Evolutionary conservation across 495 filamentous ascomycete species (phyloP), one percentile per base, ranked within the genome.

Genomic region (Penicillium goetzii): DNA sequence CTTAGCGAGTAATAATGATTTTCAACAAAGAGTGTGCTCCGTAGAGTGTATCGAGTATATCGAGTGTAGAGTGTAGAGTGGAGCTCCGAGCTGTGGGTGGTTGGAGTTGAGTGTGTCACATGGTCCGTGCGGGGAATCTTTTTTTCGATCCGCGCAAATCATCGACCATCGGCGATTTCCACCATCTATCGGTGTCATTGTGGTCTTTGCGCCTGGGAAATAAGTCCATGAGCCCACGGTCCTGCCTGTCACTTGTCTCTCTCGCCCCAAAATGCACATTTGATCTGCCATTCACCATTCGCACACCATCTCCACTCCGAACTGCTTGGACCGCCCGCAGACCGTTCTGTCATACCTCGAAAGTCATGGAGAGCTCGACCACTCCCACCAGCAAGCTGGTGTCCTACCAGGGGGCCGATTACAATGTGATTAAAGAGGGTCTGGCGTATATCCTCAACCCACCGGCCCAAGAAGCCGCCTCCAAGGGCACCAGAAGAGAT

Each of bases 361-460:
- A 10, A 45, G 33, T 58, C 66, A 73, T 73, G 71, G 68, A 63
- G 54, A 61, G 26, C 52, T 58, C 65, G 2, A 50, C 62, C 32
- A 41, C 64, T 23, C 32, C 66, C 45, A 33, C 50, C 57, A 60
- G 41, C 63, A 61, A 58, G 17, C 56, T 69, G 56, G 74, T 81
- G 47, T 68, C 74, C 53, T 69, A 74, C 63, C 51, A 81, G 56
- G 86, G 81, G 14, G 84, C 80, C 26, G 71, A 80, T 30, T 92
- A 88, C 68, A 84, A 78, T 8, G 86, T 86, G 1, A 80, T 91
- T 17, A 87, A 83, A 56, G 90, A 93, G 77, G 90, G 90, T 15
- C 71, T 81, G 3, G 90, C 90, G 32, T 73, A 86, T 65, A 88
- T 91, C 66, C 77, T 90, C 40, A 80, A 90, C 52, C 84, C 87